A percentile compares a stretch with the other conserved stretches of the same genome.
phyloP scores from a whole-genome alignment of 768 basidiomycete species.

The Suillus americanus region DNA sequence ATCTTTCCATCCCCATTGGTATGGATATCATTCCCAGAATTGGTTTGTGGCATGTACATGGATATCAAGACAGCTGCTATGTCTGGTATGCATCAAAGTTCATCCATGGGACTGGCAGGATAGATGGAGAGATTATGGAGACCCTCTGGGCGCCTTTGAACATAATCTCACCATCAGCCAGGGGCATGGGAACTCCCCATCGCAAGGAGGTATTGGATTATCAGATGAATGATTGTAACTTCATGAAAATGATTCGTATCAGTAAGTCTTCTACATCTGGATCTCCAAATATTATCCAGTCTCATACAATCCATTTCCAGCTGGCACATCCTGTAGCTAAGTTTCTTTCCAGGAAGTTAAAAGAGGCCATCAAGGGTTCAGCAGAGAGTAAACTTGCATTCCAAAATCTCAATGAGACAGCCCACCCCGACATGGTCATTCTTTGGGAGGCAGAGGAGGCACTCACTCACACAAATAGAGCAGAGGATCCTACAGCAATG shows the following conservation, averaged over 20 bases:
- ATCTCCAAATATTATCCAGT: neutral
- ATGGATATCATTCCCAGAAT: conserved; percentile 5
- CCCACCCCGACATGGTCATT: neutral
- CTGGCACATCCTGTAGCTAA: neutral
- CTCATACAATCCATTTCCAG: neutral
- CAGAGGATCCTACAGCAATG: neutral
- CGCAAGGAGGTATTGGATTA: no score
- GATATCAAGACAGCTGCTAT: conserved; percentile 5
- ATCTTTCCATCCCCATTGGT: neutral
- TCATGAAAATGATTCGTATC: no score
- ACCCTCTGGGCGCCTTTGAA: no score
- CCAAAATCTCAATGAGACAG: neutral
- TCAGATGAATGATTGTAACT: no score
- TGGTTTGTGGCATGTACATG: conserved; percentile 10
- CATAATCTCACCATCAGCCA: no score
- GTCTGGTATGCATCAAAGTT: conserved; percentile 4
- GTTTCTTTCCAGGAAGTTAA: neutral
- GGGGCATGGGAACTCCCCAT: no score
- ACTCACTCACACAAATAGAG: neutral
- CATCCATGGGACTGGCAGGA: neutral
- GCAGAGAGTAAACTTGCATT: neutral
- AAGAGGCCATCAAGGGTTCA: neutral
- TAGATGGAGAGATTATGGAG: no score
- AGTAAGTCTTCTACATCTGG: neutral
- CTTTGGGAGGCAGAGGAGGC: conserved; percentile 3